Evolutionary conservation across 192 early-diverging fungal species (phyloP), one percentile per base, ranked within the genome.

Genomic region (Chytriomyces sp.): DNA sequence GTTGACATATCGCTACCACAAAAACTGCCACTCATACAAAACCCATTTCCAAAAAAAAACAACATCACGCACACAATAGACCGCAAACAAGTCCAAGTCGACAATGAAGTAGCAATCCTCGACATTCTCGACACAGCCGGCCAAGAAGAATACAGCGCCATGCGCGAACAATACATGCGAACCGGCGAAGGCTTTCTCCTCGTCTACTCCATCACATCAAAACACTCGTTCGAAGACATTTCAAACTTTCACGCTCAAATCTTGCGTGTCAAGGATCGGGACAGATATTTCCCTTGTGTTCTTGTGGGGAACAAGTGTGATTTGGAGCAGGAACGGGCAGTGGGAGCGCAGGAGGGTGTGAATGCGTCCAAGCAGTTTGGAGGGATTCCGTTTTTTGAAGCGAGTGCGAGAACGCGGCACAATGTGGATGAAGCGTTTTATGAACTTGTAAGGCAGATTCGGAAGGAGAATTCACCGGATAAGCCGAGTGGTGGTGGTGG

Each of bases 391-490:
- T 94, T 93, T 83, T 88, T 95, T 45, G 96, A 98, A 82, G 93
- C 96, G 47, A 93, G 91, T 53, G 97, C 97, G 65, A 94, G 93
- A 82, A 88, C 89, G 61, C 88, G 92, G 64, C 91, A 94, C 64
- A 96, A 96, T 78, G 97, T 98, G 18, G 96, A 98, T 66, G 95
- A 97, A 70, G 89, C 92, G 0, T 98, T 95, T 81, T 93, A 90
- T 79, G 87, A 90, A 44, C 88, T 97, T 28, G 96, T 98, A n/a
- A 88, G 92, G 43, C 89, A 92, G 72, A 95, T 96, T 64, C 86
- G 93, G 35, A 72, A 84, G 23, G 79, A 82, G 44, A 83, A 80
- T 53, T 57, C 69, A 26, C 50, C 57, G 50, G 69, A 71, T 16
- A 71, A 24, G 48, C 9, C 13, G 10, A 47, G 28, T 3, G 53